Base-by-base conservation (phyloP, 2,329 filamentous ascomycete species). In the Sclerotinia nivalis region DNA sequence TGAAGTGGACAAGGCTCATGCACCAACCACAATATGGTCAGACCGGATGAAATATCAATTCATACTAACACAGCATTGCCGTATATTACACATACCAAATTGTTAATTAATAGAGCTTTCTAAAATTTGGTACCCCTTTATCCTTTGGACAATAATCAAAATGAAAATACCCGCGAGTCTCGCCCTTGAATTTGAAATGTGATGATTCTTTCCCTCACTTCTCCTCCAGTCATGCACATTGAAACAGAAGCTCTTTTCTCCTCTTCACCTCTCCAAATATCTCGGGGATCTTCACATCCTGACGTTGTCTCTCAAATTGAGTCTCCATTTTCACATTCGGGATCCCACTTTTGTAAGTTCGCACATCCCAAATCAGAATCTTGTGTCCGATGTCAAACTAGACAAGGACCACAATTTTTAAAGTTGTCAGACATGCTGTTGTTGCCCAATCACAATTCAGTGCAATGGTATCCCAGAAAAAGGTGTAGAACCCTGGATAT, bases 331-430 rank as follows among this genome's bases (percentile, higher is more conserved):
- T 43, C 62, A 40, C 12, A 22, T 15, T 49, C 47, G 37, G 25
- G 34, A 66, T 66, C 62, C 62, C 62, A 66, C 62, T 56, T 34
- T 66, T 50, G 62, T 34, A 56, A 28, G 31, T 10, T 45, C 31
- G 45, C 45, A 64, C 50, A 55, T 66, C 37, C 50, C 49, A 66
- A 66, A 66, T 28, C 12, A 66, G 62, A 43, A 66, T 66, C n/a
- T 43, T 55, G 43, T 66, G 62, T 56, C 62, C 62, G 62, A 66
- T 66, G 62, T 56, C 62, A 66, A 66, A n/a, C 22, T 45, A 9
- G 34, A 37, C 22, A 6, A 22, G 62, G 34, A 55, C 62, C 62
- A 55, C 50, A 45, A 56, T 31, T 43, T 55, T 45, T 66, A 55
- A 55, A 66, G 49, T 56, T 52, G 62, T 55, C 62, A 55, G 62